Evolutionary conservation across 2,329 filamentous ascomycete genomes (phyloP).

Genomic region (Hymenoscyphus repandus): DNA sequence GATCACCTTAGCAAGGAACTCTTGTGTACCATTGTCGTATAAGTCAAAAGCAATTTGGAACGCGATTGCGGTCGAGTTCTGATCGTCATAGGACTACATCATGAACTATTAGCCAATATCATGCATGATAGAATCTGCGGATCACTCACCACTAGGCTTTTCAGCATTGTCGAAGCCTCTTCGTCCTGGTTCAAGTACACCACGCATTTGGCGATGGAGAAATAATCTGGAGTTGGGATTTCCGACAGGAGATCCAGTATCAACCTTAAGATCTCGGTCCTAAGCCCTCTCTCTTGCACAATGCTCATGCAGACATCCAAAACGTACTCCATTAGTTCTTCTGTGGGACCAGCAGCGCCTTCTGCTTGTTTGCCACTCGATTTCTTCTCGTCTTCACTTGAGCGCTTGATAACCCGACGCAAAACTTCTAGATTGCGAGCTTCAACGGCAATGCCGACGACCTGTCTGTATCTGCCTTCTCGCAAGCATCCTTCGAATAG

Average conservation of each 20-base stretch:
- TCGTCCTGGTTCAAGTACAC: conserved; percentile 91
- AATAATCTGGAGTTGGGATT: conserved; percentile 90
- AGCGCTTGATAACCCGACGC: conserved; percentile 78
- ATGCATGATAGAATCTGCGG: not conserved
- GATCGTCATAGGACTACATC: conserved; percentile 58
- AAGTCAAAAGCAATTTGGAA: conserved; percentile 98
- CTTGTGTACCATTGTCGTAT: conserved; percentile 97
- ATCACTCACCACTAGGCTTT: conserved; percentile 58
- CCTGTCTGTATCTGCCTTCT: conserved; percentile 85
- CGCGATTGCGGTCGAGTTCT: conserved; percentile 74
- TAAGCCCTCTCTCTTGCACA: conserved; percentile 85
- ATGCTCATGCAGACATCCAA: conserved; percentile 96
- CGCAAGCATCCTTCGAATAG: conserved; percentile 87
- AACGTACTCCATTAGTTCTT: conserved; percentile 96
- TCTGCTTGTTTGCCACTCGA: conserved; percentile 53
- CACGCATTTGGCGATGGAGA: conserved; percentile 95
- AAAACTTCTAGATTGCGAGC: conserved; percentile 88
- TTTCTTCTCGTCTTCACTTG: conserved; percentile 78
- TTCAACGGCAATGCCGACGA: conserved; percentile 94
- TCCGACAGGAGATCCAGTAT: conserved; percentile 95
- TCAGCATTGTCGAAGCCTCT: conserved; percentile 82
- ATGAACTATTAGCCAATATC: not conserved
- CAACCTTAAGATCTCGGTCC: conserved; percentile 77
- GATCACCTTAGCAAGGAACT: conserved; percentile 88
- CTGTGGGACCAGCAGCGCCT: conserved; percentile 56